Evolutionary conservation across 805 yeast species (phyloP).

Genomic region (Candida namnaoensis): DNA sequence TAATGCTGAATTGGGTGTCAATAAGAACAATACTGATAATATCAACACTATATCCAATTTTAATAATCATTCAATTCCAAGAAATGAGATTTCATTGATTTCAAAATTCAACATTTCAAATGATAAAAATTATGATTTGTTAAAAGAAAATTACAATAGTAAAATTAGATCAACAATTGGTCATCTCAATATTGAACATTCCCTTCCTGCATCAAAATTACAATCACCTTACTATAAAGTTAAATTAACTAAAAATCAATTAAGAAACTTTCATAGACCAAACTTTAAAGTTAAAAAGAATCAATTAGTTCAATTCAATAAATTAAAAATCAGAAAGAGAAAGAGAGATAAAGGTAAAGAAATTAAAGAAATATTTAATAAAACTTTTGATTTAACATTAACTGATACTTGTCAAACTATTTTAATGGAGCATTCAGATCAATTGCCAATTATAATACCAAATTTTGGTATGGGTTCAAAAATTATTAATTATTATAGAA

Average conservation of each 20-base stretch:
- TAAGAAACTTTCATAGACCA: constrained; percentile 77
- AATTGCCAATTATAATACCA: constrained; percentile 71
- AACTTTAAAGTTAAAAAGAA: constrained; percentile 72
- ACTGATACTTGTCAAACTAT: constrained; percentile 78
- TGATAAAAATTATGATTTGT: constrained; percentile 74
- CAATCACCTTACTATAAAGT: constrained; percentile 92
- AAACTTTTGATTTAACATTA: constrained; percentile 66
- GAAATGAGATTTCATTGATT: constrained; percentile 43
- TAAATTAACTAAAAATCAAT: constrained; percentile 51
- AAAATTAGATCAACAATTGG: constrained; percentile 91
- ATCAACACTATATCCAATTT: constrained; percentile 3
- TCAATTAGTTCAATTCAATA: constrained; percentile 65
- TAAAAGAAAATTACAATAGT: constrained; percentile 81
- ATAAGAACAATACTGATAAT: constrained; percentile 19
- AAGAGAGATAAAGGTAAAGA: constrained; percentile 87
- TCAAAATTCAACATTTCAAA: constrained; percentile 78
- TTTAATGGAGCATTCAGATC: constrained; percentile 85
- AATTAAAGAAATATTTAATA: constrained; percentile 61
- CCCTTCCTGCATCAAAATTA: constrained; percentile 76
- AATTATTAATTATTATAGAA: constrained; percentile 86
- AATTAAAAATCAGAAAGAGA: constrained; percentile 68
- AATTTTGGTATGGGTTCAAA: constrained; percentile 96
- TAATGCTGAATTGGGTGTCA: too few relatives aligned
- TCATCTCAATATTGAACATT: constrained; percentile 82
- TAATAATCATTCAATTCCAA: constrained; percentile 30